Evolutionary conservation across 139 green algal species (phyloP), one percentile per base, ranked within the genome.

Genomic region (Zygnema cylindricum): DNA sequence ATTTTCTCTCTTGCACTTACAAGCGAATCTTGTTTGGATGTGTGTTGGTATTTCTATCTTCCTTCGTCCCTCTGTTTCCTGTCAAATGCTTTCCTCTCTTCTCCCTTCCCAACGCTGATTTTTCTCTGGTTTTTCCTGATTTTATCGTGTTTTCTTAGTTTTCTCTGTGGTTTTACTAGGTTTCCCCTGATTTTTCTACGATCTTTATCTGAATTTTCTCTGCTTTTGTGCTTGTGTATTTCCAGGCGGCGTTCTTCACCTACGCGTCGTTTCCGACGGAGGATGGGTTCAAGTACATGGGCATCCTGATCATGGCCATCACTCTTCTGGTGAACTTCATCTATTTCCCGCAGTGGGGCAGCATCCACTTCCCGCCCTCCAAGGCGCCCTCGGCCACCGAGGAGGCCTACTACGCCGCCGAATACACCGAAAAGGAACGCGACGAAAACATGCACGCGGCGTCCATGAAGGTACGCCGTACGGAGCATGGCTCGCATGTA

Each of bases 341-440:
- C 86, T 95, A 96, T 90, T 98, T 98, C 93, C 96, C 96, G 76
- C 96, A 96, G 96, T 98, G 96, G 97, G 97, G 97, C 42, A 93
- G 93, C 88, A 97, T 98, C 93, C 93, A 98, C 75, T 93, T 95
- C 93, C 83, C 86, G 91, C 76, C 91, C 90, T 16, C 35, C 43
- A 54, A 23, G 78, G 91, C 54, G 95, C 92, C 2, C 97, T 98
- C 92, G 94, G 98, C 92, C 95, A 98, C 85, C 2, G 85, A 90
- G 85, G 85, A 90, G 39, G n/a, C 76, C 22, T 90, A 90, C 76
- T 90, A 90, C 32, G 39, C 33, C 1, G 35, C 25, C 25, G 85
- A 90, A 16, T 90, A 78, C 40, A 79, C 1, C n/a, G 85, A 76
- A 69, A 25, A 90, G 33, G 85, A 90, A 75, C 69, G 41, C 22